phyloP scores from a whole-genome alignment of 176 grass and related monocot species.

The Zoysia pacifica region DNA sequence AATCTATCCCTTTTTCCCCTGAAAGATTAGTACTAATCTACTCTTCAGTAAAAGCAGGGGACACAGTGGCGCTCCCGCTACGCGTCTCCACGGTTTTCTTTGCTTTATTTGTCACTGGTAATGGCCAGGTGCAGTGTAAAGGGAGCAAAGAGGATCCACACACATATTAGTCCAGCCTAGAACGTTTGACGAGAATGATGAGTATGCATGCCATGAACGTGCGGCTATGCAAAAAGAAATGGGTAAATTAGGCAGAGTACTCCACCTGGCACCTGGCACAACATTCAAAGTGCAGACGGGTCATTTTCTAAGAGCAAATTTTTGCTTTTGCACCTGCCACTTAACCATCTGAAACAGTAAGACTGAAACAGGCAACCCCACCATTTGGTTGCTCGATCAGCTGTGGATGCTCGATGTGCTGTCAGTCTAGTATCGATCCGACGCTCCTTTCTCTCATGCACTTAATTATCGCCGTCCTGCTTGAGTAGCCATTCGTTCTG shows the following conservation, averaged over 20 bases:
- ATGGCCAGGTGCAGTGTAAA: slow-evolving; percentile 13
- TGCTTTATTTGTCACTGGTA: neutral
- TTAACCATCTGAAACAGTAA: neutral
- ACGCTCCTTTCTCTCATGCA: neutral
- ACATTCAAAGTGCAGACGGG: neutral
- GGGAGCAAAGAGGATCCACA: slow-evolving; percentile 5
- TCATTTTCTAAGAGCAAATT: neutral
- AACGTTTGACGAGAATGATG: neutral
- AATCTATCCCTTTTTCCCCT: neutral
- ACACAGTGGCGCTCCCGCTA: slow-evolving; percentile 1
- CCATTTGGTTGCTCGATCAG: neutral
- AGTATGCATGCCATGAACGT: slow-evolving; percentile 6
- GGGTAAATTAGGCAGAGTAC: neutral
- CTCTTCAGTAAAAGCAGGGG: neutral
- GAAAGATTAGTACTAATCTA: slow-evolving; percentile 7
- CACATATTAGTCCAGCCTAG: neutral
- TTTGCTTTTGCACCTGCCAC: slow-evolving; percentile 4
- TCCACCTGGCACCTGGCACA: neutral
- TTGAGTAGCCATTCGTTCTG: neutral
- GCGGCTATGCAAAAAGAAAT: neutral
- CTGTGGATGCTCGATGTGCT: slow-evolving; percentile 7
- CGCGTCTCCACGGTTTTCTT: slow-evolving; percentile 6
- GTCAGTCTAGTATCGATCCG: neutral
- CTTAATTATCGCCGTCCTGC: neutral
- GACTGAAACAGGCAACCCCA: neutral